phyloP scores from a whole-genome alignment of 805 yeast genomes.

The Yarrowia porcina region DNA sequence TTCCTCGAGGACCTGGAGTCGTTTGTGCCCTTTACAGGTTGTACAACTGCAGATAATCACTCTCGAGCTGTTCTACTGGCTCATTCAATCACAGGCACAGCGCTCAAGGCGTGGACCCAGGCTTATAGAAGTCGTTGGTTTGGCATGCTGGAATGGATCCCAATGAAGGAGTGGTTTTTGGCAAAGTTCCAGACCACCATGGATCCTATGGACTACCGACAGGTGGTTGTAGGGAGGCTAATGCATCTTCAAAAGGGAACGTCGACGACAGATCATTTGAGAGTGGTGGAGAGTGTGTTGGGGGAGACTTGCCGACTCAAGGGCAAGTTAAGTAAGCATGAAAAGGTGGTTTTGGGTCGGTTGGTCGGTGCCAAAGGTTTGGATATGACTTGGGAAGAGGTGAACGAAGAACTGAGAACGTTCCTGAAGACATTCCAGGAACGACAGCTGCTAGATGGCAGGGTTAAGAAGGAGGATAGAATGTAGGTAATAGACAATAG shows the following conservation, averaged over 20 bases:
- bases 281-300: background rate
- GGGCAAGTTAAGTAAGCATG: background rate
- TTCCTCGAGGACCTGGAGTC: constrained; percentile 8
- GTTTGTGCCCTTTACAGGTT: background rate
- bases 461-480: constrained; percentile 9
- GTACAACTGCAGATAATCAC: background rate
- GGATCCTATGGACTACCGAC: constrained; percentile 19
- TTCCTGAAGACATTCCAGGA: background rate
- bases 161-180: constrained; percentile 8
- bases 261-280: background rate
- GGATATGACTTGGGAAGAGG: background rate
- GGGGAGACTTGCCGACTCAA: background rate
- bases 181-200: constrained; percentile 15
- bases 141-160: constrained; percentile 14
- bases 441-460: background rate
- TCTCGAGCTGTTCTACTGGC: constrained; percentile 7
- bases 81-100: background rate
- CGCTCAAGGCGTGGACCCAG: background rate
- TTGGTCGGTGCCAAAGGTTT: background rate
- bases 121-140: constrained; percentile 11
- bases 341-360: background rate
- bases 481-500: background rate
- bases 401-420: constrained; percentile 3
- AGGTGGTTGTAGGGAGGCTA: background rate
- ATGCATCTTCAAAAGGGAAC: background rate